Conservation (phyloP, 495 filamentous ascomycete genomes). For the Evernia prunastri region DNA sequence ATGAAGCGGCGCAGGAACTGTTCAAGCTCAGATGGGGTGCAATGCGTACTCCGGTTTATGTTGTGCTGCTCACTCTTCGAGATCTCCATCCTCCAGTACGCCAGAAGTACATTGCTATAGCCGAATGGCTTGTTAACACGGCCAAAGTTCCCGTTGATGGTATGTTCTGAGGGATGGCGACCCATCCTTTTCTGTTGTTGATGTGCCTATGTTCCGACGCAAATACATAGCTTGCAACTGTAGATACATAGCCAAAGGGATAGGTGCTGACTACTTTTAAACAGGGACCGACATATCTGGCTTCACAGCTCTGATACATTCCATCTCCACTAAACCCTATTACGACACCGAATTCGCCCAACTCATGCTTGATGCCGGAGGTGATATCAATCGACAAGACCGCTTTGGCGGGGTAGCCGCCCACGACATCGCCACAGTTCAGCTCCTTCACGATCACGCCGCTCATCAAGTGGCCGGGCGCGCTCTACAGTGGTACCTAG, state of each 20-base stretch:
- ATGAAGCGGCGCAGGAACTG: conserved; percentile 2
- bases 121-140: not conserved
- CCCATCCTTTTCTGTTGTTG: not conserved
- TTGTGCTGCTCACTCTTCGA: conserved; percentile 1
- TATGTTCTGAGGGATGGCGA: not conserved
- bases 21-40: conserved; percentile 1
- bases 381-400: not conserved
- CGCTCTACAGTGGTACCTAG: not conserved
- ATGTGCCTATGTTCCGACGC: not conserved
- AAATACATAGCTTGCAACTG: not conserved
- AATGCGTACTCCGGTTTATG: not conserved
- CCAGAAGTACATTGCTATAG: not conserved
- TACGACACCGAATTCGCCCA: not conserved
- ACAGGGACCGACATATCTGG: not conserved
- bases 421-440: conserved; percentile 1
- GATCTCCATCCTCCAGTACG: not conserved
- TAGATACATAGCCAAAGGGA: not conserved
- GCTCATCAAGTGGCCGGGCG: not conserved
- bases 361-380: not conserved
- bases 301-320: conserved; percentile 1
- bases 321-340: not conserved
- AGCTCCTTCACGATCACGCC: not conserved
- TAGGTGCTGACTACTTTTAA: not conserved
- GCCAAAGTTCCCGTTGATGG: not conserved
- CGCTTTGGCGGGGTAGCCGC: not conserved